Percentiles rank a stretch among this genome's conserved stretches.
phyloP scores from a whole-genome alignment of 2,329 filamentous ascomycete genomes.

The Neofusicoccum ribis region DNA sequence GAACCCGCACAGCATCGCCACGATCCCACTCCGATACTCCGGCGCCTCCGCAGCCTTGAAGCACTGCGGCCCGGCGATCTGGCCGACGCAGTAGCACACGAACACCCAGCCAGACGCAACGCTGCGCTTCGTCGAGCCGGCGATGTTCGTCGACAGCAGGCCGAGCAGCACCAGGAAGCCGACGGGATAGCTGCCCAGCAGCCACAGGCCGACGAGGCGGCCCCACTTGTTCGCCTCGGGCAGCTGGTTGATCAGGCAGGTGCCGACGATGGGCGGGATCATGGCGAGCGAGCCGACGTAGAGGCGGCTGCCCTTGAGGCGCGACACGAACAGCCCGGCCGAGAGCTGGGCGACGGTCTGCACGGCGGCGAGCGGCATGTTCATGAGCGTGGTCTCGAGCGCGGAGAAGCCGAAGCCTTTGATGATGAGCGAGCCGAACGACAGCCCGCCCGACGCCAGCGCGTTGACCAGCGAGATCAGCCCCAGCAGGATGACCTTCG shows the following conservation, averaged over 20 bases:
- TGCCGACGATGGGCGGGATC: conserved; percentile 58
- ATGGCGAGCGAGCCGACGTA: conserved; percentile 51
- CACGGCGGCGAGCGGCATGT: conserved; percentile 61
- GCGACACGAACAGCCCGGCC: conserved; percentile 56
- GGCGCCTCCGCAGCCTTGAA: conserved; percentile 64
- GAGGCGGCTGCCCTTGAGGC: conserved; percentile 57
- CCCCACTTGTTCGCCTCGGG: conserved; percentile 47
- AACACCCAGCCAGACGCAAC: conserved; percentile 65
- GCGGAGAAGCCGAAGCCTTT: conserved; percentile 58
- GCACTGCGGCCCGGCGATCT: conserved; percentile 65
- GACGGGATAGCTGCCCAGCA: conserved; percentile 62
- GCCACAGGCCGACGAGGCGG: conserved; percentile 60
- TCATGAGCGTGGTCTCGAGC: conserved; percentile 60
- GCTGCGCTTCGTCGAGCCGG: conserved; percentile 70
- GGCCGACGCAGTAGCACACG: conserved; percentile 65
- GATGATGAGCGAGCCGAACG: conserved; percentile 61
- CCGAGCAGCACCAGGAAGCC: conserved; percentile 63
- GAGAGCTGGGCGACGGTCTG: conserved; percentile 62
- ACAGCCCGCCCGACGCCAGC: conserved; percentile 52
- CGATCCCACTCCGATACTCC: conserved; percentile 58
- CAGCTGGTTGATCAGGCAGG: conserved; percentile 55
- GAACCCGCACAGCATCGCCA: conserved; percentile 61
- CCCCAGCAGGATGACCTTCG: conserved; percentile 59
- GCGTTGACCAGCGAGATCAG: conserved; percentile 33
- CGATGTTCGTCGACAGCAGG: conserved; percentile 64